Conservation (phyloP, 2,329 filamentous ascomycete genomes). For the Ophiostoma quercus region DNA sequence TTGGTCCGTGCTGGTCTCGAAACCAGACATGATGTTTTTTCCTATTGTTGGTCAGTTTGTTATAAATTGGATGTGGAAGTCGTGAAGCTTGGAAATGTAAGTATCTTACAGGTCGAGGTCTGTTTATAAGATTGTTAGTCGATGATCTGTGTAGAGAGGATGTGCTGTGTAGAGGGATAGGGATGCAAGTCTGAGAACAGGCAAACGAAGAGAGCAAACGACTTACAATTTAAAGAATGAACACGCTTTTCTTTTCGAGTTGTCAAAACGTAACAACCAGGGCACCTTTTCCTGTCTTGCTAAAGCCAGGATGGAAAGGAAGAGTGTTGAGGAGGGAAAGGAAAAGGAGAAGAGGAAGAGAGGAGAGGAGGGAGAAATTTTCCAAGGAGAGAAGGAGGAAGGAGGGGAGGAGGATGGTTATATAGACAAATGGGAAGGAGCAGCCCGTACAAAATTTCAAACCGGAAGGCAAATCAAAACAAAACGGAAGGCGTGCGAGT, state of each 20-base stretch:
- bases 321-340: not conserved
- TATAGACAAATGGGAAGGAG: not conserved
- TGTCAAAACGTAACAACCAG: not conserved
- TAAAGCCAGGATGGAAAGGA: not conserved
- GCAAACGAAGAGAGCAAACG: not conserved
- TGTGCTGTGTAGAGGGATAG: not conserved
- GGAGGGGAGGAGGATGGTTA: not conserved
- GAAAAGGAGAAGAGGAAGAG: not conserved
- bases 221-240: not conserved
- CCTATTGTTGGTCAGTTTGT: not conserved
- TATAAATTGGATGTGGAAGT: too few relatives aligned
- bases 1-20: not conserved
- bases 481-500: not conserved
- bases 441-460: not conserved
- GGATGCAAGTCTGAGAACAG: not conserved
- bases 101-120: not conserved
- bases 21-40: not conserved
- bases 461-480: not conserved
- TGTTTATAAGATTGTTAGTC: not conserved
- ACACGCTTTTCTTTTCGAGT: not conserved
- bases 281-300: not conserved
- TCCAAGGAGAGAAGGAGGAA: not conserved
- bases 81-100: not conserved
- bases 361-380: not conserved
- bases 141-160: not conserved